Percentiles rank a stretch among this genome's conserved stretches.
phyloP scores from a whole-genome alignment of 257 asterid genomes.

The Penstemon eatonii region DNA sequence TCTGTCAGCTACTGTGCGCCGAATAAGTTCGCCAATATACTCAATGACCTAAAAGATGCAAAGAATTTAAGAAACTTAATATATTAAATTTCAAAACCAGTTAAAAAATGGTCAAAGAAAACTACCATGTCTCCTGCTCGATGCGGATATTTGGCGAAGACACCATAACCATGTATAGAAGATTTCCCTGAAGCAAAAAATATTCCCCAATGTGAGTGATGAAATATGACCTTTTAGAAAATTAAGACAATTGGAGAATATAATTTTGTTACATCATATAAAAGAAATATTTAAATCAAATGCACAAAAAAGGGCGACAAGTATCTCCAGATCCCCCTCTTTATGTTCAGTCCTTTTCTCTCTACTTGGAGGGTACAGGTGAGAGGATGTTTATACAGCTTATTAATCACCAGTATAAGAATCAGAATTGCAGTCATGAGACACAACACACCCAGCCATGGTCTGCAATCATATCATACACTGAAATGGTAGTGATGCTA shows the following conservation, averaged over 20 bases:
- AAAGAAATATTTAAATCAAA: background rate
- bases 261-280: background rate
- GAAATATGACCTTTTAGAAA: conserved; percentile 10
- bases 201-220: conserved; percentile 27
- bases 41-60: conserved; percentile 67
- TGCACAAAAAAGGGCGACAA: too few relatives aligned
- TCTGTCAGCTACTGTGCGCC: conserved; percentile 90
- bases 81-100: conserved; percentile 17
- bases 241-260: background rate
- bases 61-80: conserved; percentile 10
- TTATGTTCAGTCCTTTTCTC: background rate
- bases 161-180: conserved; percentile 92
- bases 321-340: too few relatives aligned
- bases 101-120: conserved; percentile 26
- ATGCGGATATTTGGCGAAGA: conserved; percentile 78
- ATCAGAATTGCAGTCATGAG: conserved; percentile 7
- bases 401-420: background rate
- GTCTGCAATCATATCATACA: background rate
- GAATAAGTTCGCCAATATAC: conserved; percentile 90
- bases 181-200: conserved; percentile 74
- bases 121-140: conserved; percentile 98
- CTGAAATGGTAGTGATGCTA: background rate
- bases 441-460: background rate
- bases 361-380: background rate
- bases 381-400: background rate